phyloP scores from a whole-genome alignment of 164 flowering plant species.

The Liriodendron chinense region DNA sequence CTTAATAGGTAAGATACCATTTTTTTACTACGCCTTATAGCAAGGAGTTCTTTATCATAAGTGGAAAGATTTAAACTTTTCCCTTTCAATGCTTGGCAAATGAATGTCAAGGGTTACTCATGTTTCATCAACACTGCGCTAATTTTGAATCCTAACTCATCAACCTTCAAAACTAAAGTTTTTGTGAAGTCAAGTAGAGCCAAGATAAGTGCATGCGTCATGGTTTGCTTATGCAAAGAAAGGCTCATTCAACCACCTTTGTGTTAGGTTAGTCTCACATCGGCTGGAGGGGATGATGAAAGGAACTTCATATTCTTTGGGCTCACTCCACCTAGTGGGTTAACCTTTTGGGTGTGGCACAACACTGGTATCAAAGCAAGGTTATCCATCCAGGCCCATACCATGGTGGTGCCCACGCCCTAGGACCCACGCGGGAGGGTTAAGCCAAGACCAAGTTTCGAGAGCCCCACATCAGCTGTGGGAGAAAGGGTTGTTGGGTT shows the following conservation, averaged over 20 bases:
- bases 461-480: no score
- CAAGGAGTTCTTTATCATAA: conserved; percentile 6
- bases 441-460: no score
- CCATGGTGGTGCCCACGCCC: no score
- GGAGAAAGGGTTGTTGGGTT: no score
- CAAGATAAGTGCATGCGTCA: neutral
- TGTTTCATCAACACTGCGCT: neutral
- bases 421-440: no score
- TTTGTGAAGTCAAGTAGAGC: conserved; percentile 3
- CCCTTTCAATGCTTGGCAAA: neutral
- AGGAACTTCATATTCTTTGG: no score
- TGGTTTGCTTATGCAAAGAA: neutral
- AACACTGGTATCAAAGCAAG: no score
- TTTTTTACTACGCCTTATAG: neutral
- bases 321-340: no score
- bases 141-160: neutral
- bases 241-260: neutral
- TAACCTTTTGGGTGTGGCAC: no score
- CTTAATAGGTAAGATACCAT: conserved; percentile 8
- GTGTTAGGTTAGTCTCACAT: no score
- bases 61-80: neutral
- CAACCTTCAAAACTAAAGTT: conserved; percentile 1
- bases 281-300: no score
- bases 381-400: no score
- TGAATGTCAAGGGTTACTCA: neutral